Percentiles rank a stretch among this genome's conserved stretches.
Evolutionary conservation across 1,139 yeast genomes (phyloP).

Genomic region (Meyerozyma smithsonii): DNA sequence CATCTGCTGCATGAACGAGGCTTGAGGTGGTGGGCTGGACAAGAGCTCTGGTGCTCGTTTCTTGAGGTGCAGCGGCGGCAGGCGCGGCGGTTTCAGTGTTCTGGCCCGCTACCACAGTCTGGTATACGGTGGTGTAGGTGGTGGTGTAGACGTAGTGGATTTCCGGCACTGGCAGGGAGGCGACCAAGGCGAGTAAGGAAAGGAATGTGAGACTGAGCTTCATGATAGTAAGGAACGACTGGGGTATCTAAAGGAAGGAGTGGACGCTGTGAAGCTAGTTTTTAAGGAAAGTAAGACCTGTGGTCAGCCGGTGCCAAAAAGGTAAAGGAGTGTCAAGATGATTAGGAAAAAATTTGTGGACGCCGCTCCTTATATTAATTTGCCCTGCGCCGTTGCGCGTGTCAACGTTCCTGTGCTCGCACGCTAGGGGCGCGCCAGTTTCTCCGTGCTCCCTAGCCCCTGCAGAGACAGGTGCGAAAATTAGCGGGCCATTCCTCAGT

Average conservation of each 20-base stretch:
- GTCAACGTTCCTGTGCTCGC: not conserved
- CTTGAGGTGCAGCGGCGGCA: constrained; percentile 8
- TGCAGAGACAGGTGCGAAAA: not conserved
- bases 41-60: constrained; percentile 7
- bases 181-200: constrained; percentile 8
- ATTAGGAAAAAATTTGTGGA: too few species aligned
- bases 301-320: not conserved
- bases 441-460: not conserved
- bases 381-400: not conserved
- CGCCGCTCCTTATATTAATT: not conserved
- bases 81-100: constrained; percentile 12
- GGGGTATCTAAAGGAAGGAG: not conserved
- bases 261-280: not conserved
- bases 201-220: constrained; percentile 12
- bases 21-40: constrained; percentile 12
- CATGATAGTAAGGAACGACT: constrained; percentile 9
- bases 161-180: constrained; percentile 23
- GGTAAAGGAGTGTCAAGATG: not conserved
- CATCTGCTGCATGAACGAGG: constrained; percentile 11
- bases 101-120: constrained; percentile 8
- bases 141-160: constrained; percentile 16
- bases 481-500: not conserved
- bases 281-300: not conserved
- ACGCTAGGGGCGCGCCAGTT: not conserved
- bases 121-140: constrained; percentile 14